These are phyloP conservation scores for Cetraspora pellucida DNA, from an alignment of 192 early-diverging fungal genomes.

Conservation along the genomic window DNA sequence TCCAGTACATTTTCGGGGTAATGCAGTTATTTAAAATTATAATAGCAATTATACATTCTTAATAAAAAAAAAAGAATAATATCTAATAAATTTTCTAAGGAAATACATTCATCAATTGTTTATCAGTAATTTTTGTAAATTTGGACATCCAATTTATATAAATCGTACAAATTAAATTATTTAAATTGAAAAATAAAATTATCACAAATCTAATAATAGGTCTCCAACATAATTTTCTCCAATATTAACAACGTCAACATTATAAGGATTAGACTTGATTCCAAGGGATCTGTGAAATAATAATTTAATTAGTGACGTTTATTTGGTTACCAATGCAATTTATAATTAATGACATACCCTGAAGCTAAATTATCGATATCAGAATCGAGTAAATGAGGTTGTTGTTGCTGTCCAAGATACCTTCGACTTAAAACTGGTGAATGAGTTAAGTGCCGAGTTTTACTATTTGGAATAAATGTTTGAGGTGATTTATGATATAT, in stretches of 20 bases:
- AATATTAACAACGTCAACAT: conserved; percentile 15
- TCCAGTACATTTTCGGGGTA: too few species aligned
- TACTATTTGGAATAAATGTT: conserved; percentile 76
- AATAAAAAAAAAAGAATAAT: too few species aligned
- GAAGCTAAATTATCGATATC: neutral
- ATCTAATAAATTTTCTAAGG: neutral
- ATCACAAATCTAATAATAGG: conserved; percentile 10
- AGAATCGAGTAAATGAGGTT: conserved; percentile 5
- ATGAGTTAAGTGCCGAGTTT: conserved; percentile 54
- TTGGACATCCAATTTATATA: too few species aligned
- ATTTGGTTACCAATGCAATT: neutral
- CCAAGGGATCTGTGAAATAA: neutral
- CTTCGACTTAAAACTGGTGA: conserved; percentile 50
- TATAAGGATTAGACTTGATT: conserved; percentile 10
- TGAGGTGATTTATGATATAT: conserved; percentile 92
- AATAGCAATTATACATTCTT: too few species aligned
- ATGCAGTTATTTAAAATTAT: too few species aligned
- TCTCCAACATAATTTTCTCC: neutral
- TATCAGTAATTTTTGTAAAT: too few species aligned
- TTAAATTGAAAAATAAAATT: neutral
- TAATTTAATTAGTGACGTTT: neutral
- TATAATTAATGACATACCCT: neutral
- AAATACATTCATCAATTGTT: too few species aligned
- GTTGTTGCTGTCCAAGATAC: neutral
- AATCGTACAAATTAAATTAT: too few species aligned